A percentile compares a stretch with the other conserved stretches of the same genome.
phyloP scores from a whole-genome alignment of 139 green algal genomes.

The Chlorella sp. region DNA sequence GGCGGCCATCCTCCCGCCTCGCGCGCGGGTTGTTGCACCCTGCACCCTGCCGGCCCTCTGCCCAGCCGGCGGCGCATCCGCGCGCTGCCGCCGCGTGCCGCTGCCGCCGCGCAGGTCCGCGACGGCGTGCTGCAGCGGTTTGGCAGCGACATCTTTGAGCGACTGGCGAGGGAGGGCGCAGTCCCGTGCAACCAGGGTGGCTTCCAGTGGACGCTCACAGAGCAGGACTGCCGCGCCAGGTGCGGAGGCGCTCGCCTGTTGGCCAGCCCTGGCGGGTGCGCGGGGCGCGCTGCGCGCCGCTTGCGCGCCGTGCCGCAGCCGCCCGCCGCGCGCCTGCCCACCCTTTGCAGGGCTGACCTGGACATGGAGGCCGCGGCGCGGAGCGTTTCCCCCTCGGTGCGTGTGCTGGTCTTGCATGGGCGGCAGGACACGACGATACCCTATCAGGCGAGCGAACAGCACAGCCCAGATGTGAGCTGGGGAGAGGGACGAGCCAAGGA shows the following conservation, averaged over 20 bases:
- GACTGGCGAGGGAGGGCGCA: conserved; percentile 14
- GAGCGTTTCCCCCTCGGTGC: neutral
- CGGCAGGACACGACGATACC: conserved; percentile 27
- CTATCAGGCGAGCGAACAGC: neutral
- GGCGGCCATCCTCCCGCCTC: neutral
- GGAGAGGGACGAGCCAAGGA: too few relatives aligned
- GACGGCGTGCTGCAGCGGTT: conserved; percentile 33
- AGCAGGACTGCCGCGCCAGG: conserved; percentile 1
- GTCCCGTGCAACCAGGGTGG: conserved; percentile 30
- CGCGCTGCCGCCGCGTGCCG: neutral
- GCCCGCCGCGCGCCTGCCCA: neutral
- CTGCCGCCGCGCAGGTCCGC: neutral
- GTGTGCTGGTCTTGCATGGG: conserved; percentile 28
- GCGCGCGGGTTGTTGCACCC: neutral
- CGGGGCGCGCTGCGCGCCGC: neutral
- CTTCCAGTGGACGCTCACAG: conserved; percentile 42
- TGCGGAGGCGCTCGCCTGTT: too few relatives aligned
- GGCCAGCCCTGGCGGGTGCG: neutral
- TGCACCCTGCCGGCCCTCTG: neutral
- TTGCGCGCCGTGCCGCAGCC: neutral
- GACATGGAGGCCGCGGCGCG: conserved; percentile 23
- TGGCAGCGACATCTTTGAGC: conserved; percentile 47
- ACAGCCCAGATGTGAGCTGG: too few relatives aligned
- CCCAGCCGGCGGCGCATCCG: neutral
- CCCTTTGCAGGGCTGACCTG: conserved; percentile 14